Conservation (phyloP, 148 eudicot species). For the Persicaria tinctoria region DNA sequence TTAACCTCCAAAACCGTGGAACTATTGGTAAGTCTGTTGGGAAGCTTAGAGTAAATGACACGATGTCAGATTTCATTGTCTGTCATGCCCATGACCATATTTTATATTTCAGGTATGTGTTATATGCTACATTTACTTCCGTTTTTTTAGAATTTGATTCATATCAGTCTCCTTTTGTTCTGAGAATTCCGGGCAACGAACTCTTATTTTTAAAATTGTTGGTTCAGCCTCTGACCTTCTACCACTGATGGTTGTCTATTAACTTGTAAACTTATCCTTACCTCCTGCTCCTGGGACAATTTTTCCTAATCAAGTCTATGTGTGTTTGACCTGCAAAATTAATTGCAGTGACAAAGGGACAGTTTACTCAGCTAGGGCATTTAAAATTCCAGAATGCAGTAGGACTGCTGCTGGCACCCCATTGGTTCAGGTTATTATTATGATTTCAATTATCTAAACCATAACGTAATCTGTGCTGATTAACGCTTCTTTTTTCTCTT, state of each 20-base stretch:
- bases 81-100: constrained; percentile 89
- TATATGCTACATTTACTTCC: constrained; percentile 2
- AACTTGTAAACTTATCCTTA: background rate
- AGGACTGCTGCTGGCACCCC: constrained; percentile 97
- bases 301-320: background rate
- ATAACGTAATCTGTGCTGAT: constrained; percentile 4
- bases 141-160: background rate
- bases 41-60: constrained; percentile 81
- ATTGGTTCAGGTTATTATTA: constrained; percentile 54
- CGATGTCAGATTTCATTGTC: constrained; percentile 92
- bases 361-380: constrained; percentile 86
- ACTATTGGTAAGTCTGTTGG: constrained; percentile 98
- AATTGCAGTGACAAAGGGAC: constrained; percentile 79
- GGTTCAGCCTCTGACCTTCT: background rate
- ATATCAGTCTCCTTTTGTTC: background rate
- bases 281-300: background rate
- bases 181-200: background rate
- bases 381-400: constrained; percentile 89
- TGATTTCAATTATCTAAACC: background rate
- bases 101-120: constrained; percentile 77
- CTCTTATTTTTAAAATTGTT: background rate
- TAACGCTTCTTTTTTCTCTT: no score
- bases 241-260: background rate
- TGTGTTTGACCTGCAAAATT: constrained; percentile 6
- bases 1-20: constrained; percentile 82